Percentiles rank a stretch among this genome's conserved stretches.
phyloP scores from a whole-genome alignment of 805 yeast species.

The Lipomyces anomalus region DNA sequence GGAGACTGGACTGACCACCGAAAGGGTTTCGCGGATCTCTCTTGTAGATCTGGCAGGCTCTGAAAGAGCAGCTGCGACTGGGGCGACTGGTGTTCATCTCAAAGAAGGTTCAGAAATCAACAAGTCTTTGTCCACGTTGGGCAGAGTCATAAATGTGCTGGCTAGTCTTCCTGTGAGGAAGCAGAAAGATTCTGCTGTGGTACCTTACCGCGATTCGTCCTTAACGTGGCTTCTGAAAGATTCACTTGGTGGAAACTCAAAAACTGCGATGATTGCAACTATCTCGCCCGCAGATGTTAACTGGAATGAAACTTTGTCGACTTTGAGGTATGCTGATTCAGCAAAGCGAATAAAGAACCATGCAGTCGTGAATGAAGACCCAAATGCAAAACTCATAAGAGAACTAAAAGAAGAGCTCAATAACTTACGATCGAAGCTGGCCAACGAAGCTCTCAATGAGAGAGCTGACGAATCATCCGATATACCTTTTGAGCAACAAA shows the following conservation, averaged over 20 bases:
- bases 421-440: conserved; percentile 16
- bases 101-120: conserved; percentile 71
- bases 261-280: conserved; percentile 83
- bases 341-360: conserved; percentile 63
- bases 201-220: conserved; percentile 68
- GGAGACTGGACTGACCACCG: conserved; percentile 35
- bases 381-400: conserved; percentile 24
- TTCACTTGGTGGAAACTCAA: conserved; percentile 77
- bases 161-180: conserved; percentile 53
- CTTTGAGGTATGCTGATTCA: conserved; percentile 70
- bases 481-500: not conserved
- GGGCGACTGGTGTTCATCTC: conserved; percentile 42
- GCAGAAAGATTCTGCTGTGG: conserved; percentile 28
- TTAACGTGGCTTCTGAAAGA: conserved; percentile 73
- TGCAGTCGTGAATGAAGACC: conserved; percentile 49
- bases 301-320: conserved; percentile 69
- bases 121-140: conserved; percentile 70
- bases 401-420: conserved; percentile 28
- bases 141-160: conserved; percentile 55
- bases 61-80: conserved; percentile 60
- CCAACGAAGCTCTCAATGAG: not conserved
- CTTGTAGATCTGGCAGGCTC: conserved; percentile 82
- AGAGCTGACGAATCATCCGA: not conserved
- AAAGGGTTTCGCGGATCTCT: conserved; percentile 51
- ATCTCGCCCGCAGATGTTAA: conserved; percentile 60